These are phyloP conservation scores for Inga laurina DNA, from an alignment of 306 rosid genomes.

Conservation along the genomic window DNA sequence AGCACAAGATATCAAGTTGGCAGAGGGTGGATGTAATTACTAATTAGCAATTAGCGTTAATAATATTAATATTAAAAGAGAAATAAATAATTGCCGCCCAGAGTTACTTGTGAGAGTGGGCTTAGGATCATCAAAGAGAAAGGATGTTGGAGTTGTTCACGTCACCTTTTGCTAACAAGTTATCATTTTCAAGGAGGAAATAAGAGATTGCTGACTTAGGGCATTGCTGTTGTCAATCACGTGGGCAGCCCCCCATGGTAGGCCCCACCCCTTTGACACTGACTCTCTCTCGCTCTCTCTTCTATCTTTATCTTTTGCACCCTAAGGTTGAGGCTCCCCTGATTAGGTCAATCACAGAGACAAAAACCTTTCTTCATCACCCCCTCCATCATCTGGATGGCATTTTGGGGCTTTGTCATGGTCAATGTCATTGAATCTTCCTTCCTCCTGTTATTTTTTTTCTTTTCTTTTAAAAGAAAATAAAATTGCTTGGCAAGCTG, in stretches of 20 bases:
- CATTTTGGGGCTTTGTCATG: constrained; percentile 25
- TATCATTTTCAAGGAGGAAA: constrained; percentile 52
- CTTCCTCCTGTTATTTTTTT: neutral
- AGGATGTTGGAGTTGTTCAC: constrained; percentile 84
- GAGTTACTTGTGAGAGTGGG: constrained; percentile 65
- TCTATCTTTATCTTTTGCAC: neutral
- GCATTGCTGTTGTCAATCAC: constrained; percentile 77
- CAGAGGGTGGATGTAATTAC: neutral
- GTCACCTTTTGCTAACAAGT: constrained; percentile 51
- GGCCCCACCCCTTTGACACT: constrained; percentile 57
- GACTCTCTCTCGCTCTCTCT: constrained; percentile 20
- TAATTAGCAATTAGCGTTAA: neutral
- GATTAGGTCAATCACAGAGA: constrained; percentile 64
- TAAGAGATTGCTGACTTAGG: constrained; percentile 55
- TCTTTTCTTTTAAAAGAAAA: neutral
- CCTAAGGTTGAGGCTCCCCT: constrained; percentile 45
- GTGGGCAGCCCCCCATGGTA: constrained; percentile 78
- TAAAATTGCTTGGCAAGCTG: constrained; percentile 38
- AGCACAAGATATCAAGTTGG: neutral
- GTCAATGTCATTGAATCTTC: constrained; percentile 21
- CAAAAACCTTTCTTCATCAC: constrained; percentile 19
- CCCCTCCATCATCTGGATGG: constrained; percentile 20
- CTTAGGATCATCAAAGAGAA: constrained; percentile 45
- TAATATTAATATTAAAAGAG: neutral
- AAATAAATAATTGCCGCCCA: constrained; percentile 54